Base-by-base conservation (phyloP, 2,329 filamentous ascomycete species). In the Colletotrichum abscissum region DNA sequence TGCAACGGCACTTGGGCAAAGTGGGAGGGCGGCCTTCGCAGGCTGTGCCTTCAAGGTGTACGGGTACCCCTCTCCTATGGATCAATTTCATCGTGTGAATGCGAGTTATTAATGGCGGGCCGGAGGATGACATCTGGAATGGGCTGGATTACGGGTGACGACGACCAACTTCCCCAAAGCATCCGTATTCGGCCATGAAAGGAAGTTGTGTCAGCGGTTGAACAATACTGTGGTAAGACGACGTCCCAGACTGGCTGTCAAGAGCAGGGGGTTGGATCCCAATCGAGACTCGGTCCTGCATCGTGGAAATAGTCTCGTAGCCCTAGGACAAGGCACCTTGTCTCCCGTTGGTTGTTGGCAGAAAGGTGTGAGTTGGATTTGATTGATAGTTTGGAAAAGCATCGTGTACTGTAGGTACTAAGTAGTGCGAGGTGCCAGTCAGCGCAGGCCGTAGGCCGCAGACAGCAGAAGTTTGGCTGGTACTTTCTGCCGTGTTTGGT, bases 221-320 rank as follows among this genome's bases (percentile, higher is more conserved):
- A n/a, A 64, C 22, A 56, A 35, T n/a, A n/a, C 42, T 3, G 42
- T 49, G 42, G 42, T 49, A 58, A 67, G 68, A 60, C 30, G 28
- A 28, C 26, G 38, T 69, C 58, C 58, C 58, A 72, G 52, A 26
- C 55, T 64, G 66, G 26, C 16, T 69, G 58, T 54, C 58, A 58
- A 7, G 16, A 52, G 62, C 67, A 73, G 67, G 70, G 71, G 67
- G 62, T 69, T n/a, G 56, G 49, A 57, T 33, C 67, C 67, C 55
- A 49, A 73, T 71, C 30, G 71, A 66, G 71, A 65, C 60, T 70
- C 49, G 60, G 38, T 56, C 55, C 67, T 73, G 71, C 71, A 73
- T 67, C 59, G 70, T 71, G 63, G 28, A 49, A 65, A 73, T 73
- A 66, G 71, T 73, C 33, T 58, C 65, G 33, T 60, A 64, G 65